Percentiles rank a stretch among this genome's conserved stretches.
Evolutionary conservation across 768 basidiomycete genomes (phyloP).

Genomic region (Cystofilobasidium ferigula): DNA sequence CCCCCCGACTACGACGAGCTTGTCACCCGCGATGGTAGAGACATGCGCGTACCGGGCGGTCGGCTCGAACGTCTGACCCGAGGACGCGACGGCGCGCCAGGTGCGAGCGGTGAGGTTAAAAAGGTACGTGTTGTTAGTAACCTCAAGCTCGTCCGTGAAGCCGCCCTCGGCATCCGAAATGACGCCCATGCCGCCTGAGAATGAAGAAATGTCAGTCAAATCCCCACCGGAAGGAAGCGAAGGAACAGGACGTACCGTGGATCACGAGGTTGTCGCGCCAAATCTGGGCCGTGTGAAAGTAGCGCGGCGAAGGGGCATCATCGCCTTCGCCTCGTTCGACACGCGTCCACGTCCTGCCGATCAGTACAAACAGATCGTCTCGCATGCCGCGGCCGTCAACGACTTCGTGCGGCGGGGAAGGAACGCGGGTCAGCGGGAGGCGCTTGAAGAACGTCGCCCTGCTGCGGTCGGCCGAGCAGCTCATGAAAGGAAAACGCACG

Average conservation of each 20-base stretch:
- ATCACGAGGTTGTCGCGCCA: slow-evolving; percentile 86
- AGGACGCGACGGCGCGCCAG: slow-evolving; percentile 33
- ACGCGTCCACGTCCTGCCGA: slow-evolving; percentile 74
- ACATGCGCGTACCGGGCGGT: slow-evolving; percentile 89
- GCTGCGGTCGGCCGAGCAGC: neutral
- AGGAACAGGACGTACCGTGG: slow-evolving; percentile 60
- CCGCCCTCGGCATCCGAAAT: neutral
- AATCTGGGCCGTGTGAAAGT: slow-evolving; percentile 86
- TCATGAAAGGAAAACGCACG: slow-evolving; percentile 43
- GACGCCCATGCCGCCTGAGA: slow-evolving; percentile 22
- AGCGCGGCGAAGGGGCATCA: slow-evolving; percentile 60
- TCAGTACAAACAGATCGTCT: slow-evolving; percentile 78
- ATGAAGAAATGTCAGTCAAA: too few species aligned
- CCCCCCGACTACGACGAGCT: slow-evolving; percentile 84
- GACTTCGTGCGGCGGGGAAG: slow-evolving; percentile 32
- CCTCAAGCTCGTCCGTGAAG: slow-evolving; percentile 63
- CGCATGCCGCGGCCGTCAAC: slow-evolving; percentile 48
- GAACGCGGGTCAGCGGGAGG: slow-evolving; percentile 70
- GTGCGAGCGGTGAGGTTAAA: slow-evolving; percentile 55
- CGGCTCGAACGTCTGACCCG: slow-evolving; percentile 50
- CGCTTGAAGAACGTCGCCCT: slow-evolving; percentile 45
- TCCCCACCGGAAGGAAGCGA: neutral
- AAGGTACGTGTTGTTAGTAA: slow-evolving; percentile 84
- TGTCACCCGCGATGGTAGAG: slow-evolving; percentile 70
- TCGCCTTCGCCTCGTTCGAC: slow-evolving; percentile 36